phyloP scores from a whole-genome alignment of 116 monocot genomes.

The Trichopus zeylanicus region DNA sequence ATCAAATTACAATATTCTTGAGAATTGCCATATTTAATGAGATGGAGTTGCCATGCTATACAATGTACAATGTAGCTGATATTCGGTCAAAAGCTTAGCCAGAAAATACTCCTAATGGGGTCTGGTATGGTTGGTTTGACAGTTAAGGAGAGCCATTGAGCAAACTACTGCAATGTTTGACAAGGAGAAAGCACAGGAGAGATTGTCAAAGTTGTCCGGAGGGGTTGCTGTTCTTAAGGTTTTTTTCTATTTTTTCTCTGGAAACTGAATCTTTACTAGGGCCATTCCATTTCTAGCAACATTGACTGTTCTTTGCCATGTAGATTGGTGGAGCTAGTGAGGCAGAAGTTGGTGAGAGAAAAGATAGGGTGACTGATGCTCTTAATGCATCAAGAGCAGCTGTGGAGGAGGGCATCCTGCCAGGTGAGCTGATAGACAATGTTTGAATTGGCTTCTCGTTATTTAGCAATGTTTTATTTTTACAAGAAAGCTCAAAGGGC shows the following conservation, averaged over 20 bases:
- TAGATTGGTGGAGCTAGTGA: constrained; percentile 93
- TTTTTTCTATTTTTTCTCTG: constrained; percentile 1
- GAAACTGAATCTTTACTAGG: neutral
- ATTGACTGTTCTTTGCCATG: constrained; percentile 3
- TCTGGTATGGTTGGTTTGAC: constrained; percentile 5
- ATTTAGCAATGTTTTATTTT: neutral
- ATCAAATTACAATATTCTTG: too few relatives aligned
- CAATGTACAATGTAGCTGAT: neutral
- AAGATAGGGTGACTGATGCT: constrained; percentile 88
- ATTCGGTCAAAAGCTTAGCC: neutral
- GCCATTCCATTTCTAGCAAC: neutral
- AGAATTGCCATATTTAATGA: too few relatives aligned
- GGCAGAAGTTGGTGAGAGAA: constrained; percentile 85
- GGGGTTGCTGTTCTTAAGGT: constrained; percentile 96
- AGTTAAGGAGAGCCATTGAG: constrained; percentile 62
- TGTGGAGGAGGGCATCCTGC: constrained; percentile 81
- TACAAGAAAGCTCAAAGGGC: too few relatives aligned
- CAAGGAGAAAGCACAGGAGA: constrained; percentile 90
- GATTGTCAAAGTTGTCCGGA: constrained; percentile 85
- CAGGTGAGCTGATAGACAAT: constrained; percentile 42
- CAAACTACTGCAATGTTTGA: constrained; percentile 78
- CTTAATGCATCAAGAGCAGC: constrained; percentile 86
- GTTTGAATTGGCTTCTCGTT: neutral
- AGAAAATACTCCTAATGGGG: neutral
- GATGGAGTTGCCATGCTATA: too few relatives aligned